Evolutionary conservation across 2,329 filamentous ascomycete genomes (phyloP).

Genomic region (Pyrenochaeta sp.): DNA sequence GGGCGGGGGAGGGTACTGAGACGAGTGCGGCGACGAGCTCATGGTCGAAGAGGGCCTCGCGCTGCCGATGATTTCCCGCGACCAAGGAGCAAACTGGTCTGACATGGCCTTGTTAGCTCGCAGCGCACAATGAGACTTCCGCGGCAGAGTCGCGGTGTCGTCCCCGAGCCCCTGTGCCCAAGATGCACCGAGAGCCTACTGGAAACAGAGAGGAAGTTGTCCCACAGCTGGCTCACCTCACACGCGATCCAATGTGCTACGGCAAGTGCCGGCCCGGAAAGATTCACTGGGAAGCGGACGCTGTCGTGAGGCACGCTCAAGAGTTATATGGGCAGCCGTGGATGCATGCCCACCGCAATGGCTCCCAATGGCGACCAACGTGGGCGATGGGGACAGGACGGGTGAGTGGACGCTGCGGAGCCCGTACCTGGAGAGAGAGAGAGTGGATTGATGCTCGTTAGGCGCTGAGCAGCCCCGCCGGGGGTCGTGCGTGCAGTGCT

Average conservation of each 20-base stretch:
- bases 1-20: conserved; percentile 27
- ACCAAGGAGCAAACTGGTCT: conserved; percentile 16
- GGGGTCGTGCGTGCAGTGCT: neutral
- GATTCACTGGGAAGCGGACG: neutral
- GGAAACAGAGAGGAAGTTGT: neutral
- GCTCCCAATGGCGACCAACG: neutral
- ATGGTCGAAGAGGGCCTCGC: conserved; percentile 10
- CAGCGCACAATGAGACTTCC: conserved; percentile 6
- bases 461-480: neutral
- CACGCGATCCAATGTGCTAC: conserved; percentile 2
- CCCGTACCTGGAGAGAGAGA: neutral
- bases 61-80: conserved; percentile 25
- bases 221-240: conserved; percentile 1
- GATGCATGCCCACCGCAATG: neutral
- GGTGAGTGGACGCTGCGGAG: neutral
- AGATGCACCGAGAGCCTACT: neutral
- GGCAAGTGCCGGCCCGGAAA: conserved; percentile 4
- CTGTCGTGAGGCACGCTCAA: neutral
- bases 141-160: neutral
- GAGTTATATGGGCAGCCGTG: neutral
- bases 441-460: neutral
- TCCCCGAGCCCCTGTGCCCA: neutral
- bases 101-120: conserved; percentile 16
- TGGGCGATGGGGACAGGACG: neutral
- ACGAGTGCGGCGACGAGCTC: conserved; percentile 19